Evolutionary conservation across 495 filamentous ascomycete species (phyloP), one percentile per base, ranked within the genome.

Genomic region (Sporormia fimetaria): DNA sequence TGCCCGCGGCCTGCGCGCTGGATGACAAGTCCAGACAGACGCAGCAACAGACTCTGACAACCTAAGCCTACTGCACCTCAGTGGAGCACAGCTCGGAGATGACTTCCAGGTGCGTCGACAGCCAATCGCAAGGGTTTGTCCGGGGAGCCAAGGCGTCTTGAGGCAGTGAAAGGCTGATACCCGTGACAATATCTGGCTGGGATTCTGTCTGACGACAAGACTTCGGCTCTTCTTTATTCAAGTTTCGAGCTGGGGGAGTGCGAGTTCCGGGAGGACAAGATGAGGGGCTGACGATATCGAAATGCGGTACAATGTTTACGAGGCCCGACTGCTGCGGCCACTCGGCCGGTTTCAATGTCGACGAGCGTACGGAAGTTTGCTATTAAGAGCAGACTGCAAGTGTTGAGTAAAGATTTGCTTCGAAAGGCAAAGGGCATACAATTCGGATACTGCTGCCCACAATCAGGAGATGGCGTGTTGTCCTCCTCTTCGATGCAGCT

Each of bases 231-330:
- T 18, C 10, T 24, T 23, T 18, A 17, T 41, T 17, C 24, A 24
- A 39, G 26, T 40, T 37, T 40, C 39, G 33, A 35, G 31, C 21
- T 45, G 51, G 51, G 49, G 51, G 49, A 49, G 45, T 54, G 45
- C 40, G 45, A 37, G 12, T 33, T 37, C 42, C 34, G 40, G 34
- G 12, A 10, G 41, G 49, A 21, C n/a, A 42, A 31, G 32, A 36
- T 24, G 26, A 42, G 39, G 35, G 40, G n/a, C n/a, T n/a, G n/a
- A n/a, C n/a, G n/a, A n/a, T n/a, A n/a, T n/a, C n/a, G n/a, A 40
- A 30, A 36, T 29, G 37, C 45, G 50, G 33, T 48, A 54, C 45
- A 54, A 47, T 17, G 27, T 8, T 6, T 10, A 32, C 8, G 21
- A 27, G 4, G 16, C 9, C 8, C 7, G 36, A 22, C 12, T 34